These are phyloP conservation scores for Epipyxis sp. DNA, from an alignment of 108 stramenopile genomes.

Conservation along the genomic window DNA sequence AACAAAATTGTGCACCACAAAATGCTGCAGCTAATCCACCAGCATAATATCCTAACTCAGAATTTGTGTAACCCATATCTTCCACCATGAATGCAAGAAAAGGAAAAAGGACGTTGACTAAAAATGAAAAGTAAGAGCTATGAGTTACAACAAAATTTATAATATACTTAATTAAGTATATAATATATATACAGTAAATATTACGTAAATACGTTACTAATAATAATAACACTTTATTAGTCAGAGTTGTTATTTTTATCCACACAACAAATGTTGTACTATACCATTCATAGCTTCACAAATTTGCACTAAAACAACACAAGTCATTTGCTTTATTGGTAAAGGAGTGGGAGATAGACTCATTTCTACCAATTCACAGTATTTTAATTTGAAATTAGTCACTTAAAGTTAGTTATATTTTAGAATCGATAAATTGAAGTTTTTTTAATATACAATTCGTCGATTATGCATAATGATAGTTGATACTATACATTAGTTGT, in stretches of 20 bases:
- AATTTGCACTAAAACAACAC: conserved; percentile 22
- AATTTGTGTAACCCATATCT: conserved; percentile 16
- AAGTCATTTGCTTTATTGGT: not conserved
- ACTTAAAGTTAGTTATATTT: too few species aligned
- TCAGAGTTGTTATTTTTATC: too few species aligned
- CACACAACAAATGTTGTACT: not conserved
- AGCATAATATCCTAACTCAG: conserved; percentile 22
- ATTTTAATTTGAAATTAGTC: too few species aligned
- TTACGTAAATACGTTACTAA: too few species aligned
- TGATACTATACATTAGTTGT: too few species aligned
- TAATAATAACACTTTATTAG: too few species aligned
- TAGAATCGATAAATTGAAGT: too few species aligned
- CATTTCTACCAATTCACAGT: too few species aligned
- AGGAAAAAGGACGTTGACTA: conserved; percentile 28
- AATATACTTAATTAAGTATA: not conserved
- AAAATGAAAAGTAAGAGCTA: not conserved
- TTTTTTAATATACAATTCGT: too few species aligned
- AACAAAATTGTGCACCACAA: conserved; percentile 31
- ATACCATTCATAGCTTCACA: conserved; percentile 29
- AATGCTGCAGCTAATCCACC: conserved; percentile 23
- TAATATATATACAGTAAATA: too few species aligned
- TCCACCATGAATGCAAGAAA: conserved; percentile 31
- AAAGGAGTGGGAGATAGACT: too few species aligned
- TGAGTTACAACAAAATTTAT: not conserved
- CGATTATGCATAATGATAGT: too few species aligned